These are phyloP conservation scores for Saccharata proteae DNA, from an alignment of 2,329 filamentous ascomycete genomes.

Conservation along the genomic window DNA sequence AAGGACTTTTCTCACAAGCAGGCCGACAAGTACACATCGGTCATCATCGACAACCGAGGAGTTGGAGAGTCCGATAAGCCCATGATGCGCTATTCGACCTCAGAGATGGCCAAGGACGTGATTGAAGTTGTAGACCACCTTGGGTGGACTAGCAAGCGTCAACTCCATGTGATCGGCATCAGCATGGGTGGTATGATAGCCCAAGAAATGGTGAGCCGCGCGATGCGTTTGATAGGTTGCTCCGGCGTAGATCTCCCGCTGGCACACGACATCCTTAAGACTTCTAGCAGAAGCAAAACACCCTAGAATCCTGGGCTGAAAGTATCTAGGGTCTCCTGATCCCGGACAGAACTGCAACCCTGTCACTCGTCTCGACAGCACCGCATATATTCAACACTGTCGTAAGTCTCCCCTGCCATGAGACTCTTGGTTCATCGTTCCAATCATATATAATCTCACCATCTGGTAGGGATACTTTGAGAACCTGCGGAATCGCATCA, in stretches of 20 bases:
- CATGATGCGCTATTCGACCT: slow-evolving; percentile 64
- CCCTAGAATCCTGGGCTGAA: background rate
- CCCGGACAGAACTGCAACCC: slow-evolving; percentile 35
- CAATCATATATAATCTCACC: slow-evolving; percentile 21
- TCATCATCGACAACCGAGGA: slow-evolving; percentile 75
- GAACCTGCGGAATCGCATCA: slow-evolving; percentile 48
- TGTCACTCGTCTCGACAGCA: slow-evolving; percentile 39
- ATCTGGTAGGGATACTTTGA: too few relatives aligned
- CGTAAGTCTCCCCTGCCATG: too few relatives aligned
- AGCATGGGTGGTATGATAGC: slow-evolving; percentile 89
- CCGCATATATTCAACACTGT: slow-evolving; percentile 35
- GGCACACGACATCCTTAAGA: too few relatives aligned
- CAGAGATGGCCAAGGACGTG: slow-evolving; percentile 70
- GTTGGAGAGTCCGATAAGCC: slow-evolving; percentile 74
- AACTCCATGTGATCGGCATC: slow-evolving; percentile 61
- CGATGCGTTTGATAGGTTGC: background rate
- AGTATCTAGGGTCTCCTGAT: slow-evolving; percentile 33
- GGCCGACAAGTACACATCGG: slow-evolving; percentile 54
- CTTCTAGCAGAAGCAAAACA: slow-evolving; percentile 8
- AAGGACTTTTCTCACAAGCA: slow-evolving; percentile 67
- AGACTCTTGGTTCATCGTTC: too few relatives aligned
- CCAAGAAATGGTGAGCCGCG: slow-evolving; percentile 54
- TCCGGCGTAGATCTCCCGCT: slow-evolving; percentile 1
- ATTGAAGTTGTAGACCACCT: slow-evolving; percentile 58
- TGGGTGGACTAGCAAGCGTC: slow-evolving; percentile 50